Conservation (phyloP, 1,139 yeast species). For the Blastobotrys apis region DNA sequence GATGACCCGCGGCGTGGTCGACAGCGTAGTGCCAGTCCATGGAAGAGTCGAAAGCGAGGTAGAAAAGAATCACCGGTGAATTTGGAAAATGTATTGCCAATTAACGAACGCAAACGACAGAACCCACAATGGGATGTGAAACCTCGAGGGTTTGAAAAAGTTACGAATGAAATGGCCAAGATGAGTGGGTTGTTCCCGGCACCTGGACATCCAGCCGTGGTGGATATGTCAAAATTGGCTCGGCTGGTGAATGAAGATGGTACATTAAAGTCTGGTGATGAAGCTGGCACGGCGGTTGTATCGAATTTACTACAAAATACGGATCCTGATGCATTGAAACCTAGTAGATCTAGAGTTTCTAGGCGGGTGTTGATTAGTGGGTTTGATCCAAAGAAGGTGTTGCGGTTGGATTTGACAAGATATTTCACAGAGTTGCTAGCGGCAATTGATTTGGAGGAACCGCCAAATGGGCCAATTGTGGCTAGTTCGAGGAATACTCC, state of each 20-base stretch:
- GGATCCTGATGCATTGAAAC: conserved; percentile 16
- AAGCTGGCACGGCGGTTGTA: not conserved
- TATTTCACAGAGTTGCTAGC: conserved; percentile 42
- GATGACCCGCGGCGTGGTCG: conserved; percentile 12
- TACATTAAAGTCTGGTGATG: not conserved
- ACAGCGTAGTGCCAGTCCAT: conserved; percentile 18
- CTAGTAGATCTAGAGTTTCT: conserved; percentile 35
- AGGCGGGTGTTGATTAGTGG: conserved; percentile 49
- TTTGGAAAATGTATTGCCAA: conserved; percentile 38
- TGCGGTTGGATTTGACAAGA: conserved; percentile 39
- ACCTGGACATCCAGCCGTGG: conserved; percentile 61
- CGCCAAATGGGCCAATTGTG: conserved; percentile 8
- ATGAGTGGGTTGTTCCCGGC: conserved; percentile 74
- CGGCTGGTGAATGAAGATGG: conserved; percentile 9
- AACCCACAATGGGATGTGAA: conserved; percentile 69
- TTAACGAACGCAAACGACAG: conserved; percentile 43
- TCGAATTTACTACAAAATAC: conserved; percentile 11
- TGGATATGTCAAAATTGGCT: conserved; percentile 13
- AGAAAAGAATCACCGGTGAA: conserved; percentile 23
- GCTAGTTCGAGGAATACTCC: conserved; percentile 2
- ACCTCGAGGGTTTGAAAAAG: conserved; percentile 71
- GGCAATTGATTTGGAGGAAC: conserved; percentile 15
- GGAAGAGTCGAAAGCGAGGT: conserved; percentile 15
- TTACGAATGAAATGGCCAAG: conserved; percentile 76
- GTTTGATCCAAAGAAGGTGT: conserved; percentile 43